These are phyloP conservation scores for Hemisphaericaspora nanyangensis DNA, from an alignment of 805 yeast genomes.

Conservation along the genomic window DNA sequence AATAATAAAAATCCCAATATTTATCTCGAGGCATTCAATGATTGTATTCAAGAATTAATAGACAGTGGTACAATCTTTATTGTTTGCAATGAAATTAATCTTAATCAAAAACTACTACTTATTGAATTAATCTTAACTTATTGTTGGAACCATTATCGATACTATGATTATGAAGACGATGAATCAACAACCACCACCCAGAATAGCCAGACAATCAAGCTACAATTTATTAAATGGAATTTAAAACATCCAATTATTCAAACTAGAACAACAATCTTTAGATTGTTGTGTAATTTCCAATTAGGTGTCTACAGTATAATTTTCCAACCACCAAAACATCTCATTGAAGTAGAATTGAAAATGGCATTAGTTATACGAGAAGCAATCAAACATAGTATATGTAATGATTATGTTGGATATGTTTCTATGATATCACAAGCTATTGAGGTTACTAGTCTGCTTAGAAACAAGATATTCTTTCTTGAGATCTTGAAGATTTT, in stretches of 20 bases:
- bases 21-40: slow-evolving; percentile 22
- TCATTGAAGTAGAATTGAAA: slow-evolving; percentile 12
- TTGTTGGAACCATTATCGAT: slow-evolving; percentile 45
- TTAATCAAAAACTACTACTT: slow-evolving; percentile 24
- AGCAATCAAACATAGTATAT: slow-evolving; percentile 12
- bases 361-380: slow-evolving; percentile 12
- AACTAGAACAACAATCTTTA: slow-evolving; percentile 23
- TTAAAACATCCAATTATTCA: slow-evolving; percentile 26
- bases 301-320: slow-evolving; percentile 19
- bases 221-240: slow-evolving; percentile 30
- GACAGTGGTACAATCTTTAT: slow-evolving; percentile 35
- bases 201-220: slow-evolving; percentile 7
- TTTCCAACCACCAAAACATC: not conserved
- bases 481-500: slow-evolving; percentile 22
- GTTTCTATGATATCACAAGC: slow-evolving; percentile 36
- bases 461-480: slow-evolving; percentile 17
- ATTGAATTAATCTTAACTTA: slow-evolving; percentile 42
- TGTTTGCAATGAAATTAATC: slow-evolving; percentile 17
- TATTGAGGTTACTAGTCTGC: slow-evolving; percentile 18
- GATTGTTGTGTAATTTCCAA: slow-evolving; percentile 31
- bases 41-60: slow-evolving; percentile 36
- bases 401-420: slow-evolving; percentile 27
- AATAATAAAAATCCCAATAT: slow-evolving; percentile 10
- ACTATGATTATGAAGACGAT: slow-evolving; percentile 6
- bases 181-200: not conserved